Evolutionary conservation across 2,329 filamentous ascomycete genomes (phyloP).

Genomic region (Pyrenochaeta sp.): DNA sequence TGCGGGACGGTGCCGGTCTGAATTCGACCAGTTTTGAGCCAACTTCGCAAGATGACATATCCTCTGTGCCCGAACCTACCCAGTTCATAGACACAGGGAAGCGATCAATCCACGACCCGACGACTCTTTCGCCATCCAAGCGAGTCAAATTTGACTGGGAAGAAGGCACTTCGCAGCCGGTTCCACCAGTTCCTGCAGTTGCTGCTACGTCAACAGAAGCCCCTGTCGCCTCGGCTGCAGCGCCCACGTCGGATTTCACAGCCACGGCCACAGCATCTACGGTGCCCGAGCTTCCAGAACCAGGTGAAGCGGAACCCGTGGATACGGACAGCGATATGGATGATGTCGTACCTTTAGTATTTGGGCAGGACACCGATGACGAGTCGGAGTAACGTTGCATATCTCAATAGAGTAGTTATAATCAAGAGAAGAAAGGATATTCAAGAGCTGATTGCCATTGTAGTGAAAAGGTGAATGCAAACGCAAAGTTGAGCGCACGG

Average conservation of each 20-base stretch:
- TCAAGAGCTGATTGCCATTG: not conserved
- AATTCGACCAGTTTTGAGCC: not conserved
- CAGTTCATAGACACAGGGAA: conserved; percentile 25
- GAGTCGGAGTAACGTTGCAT: conserved; percentile 36
- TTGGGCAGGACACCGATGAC: conserved; percentile 48
- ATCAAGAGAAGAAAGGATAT: not conserved
- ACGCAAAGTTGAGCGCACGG: conserved; percentile 9
- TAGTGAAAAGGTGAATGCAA: conserved; percentile 17
- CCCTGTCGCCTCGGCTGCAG: conserved; percentile 3
- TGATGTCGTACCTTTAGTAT: conserved; percentile 37
- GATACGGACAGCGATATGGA: conserved; percentile 40
- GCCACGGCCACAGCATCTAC: conserved; percentile 24
- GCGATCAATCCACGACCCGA: conserved; percentile 31
- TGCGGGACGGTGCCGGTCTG: conserved; percentile 17
- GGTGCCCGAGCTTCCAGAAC: conserved; percentile 23
- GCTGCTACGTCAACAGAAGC: not conserved
- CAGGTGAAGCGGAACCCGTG: conserved; percentile 17
- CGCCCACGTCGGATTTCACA: conserved; percentile 26
- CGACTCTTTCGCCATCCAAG: conserved; percentile 38
- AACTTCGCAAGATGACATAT: not conserved
- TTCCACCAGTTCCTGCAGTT: conserved; percentile 1
- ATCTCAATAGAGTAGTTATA: not conserved
- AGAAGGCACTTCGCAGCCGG: conserved; percentile 7
- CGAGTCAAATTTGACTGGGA: conserved; percentile 30
- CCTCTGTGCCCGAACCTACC: conserved; percentile 1